These are phyloP conservation scores for Botryotinia convoluta DNA, from an alignment of 2,329 filamentous ascomycete genomes.

Conservation along the genomic window DNA sequence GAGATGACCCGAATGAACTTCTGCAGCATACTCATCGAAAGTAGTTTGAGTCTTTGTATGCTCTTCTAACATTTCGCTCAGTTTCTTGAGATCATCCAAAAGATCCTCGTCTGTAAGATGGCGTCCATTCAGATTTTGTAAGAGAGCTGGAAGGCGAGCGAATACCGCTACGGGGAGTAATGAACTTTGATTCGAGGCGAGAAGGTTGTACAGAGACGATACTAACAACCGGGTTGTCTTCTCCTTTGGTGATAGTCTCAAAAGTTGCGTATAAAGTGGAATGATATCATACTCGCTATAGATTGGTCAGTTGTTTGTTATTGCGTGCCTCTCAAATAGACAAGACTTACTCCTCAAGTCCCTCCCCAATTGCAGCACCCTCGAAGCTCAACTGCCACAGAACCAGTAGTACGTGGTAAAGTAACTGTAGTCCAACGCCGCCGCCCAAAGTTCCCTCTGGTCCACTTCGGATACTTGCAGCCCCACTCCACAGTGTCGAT, in stretches of 20 bases:
- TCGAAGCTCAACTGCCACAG: slow-evolving; percentile 98
- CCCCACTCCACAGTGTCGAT: slow-evolving; percentile 60
- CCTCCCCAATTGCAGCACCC: slow-evolving; percentile 67
- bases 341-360: slow-evolving; percentile 75
- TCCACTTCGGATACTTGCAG: slow-evolving; percentile 53
- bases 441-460: slow-evolving; percentile 66
- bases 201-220: slow-evolving; percentile 84
- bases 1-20: slow-evolving; percentile 66
- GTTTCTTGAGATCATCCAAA: slow-evolving; percentile 57
- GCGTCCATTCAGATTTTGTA: slow-evolving; percentile 60
- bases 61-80: slow-evolving; percentile 63
- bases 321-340: background rate
- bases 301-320: slow-evolving; percentile 33
- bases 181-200: slow-evolving; percentile 66
- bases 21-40: slow-evolving; percentile 55
- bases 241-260: slow-evolving; percentile 92
- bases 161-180: slow-evolving; percentile 82
- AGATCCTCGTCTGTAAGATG: slow-evolving; percentile 65
- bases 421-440: slow-evolving; percentile 84
- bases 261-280: slow-evolving; percentile 84
- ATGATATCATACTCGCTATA: slow-evolving; percentile 87
- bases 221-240: slow-evolving; percentile 93
- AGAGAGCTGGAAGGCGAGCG: slow-evolving; percentile 70
- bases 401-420: slow-evolving; percentile 91
- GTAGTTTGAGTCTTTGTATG: slow-evolving; percentile 63